Conservation (phyloP, 176 grass and related monocot species). For the Oryza rufipogon region DNA sequence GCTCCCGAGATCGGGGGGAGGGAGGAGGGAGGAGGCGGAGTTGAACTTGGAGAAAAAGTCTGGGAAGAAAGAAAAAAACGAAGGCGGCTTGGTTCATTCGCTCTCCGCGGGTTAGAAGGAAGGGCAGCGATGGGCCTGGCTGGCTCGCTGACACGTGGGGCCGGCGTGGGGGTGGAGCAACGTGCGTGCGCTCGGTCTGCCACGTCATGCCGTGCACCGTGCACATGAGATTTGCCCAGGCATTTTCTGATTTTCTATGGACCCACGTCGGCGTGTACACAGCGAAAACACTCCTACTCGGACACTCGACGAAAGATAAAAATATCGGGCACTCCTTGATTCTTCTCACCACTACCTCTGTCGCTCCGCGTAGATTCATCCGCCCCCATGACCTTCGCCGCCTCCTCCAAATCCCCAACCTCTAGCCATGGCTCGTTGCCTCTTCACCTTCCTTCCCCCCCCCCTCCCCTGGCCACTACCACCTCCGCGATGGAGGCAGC, state of each 20-base stretch:
- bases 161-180: neutral
- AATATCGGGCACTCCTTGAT: no score
- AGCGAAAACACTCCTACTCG: no score
- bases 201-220: conserved; percentile 1
- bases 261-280: no score
- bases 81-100: neutral
- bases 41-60: conserved; percentile 56
- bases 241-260: neutral
- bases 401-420: no score
- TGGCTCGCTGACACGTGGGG: neutral
- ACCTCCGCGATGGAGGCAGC: no score
- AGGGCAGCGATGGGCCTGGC: neutral
- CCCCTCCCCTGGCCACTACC: no score
- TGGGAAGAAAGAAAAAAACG: neutral
- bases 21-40: neutral
- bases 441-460: no score
- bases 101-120: neutral
- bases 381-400: no score
- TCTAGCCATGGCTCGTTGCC: no score
- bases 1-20: conserved; percentile 42
- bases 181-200: conserved; percentile 1
- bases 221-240: neutral
- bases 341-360: no score
- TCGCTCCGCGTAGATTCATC: no score
- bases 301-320: no score